phyloP scores from a whole-genome alignment of 768 basidiomycete species.

The Suillus subluteus region DNA sequence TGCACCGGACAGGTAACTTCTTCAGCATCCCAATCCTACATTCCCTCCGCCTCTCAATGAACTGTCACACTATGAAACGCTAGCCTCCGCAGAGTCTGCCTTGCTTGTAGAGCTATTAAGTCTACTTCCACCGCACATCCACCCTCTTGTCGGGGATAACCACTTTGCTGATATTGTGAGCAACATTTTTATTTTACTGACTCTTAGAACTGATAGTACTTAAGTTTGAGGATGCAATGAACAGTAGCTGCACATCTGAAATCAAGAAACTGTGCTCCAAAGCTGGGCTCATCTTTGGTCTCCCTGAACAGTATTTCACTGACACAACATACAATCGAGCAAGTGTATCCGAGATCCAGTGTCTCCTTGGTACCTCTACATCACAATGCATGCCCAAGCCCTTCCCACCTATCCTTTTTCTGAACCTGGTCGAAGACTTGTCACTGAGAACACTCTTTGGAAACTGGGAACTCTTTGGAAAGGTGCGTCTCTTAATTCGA shows the following conservation, averaged over 20 bases:
- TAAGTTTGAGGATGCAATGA: not conserved
- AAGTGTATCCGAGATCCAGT: not conserved
- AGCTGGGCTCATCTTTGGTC: slow-evolving; percentile 3
- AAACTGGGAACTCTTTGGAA: slow-evolving; percentile 1
- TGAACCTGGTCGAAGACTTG: not conserved
- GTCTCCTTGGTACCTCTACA: not conserved
- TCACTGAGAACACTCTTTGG: not conserved
- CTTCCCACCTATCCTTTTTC: slow-evolving; percentile 8
- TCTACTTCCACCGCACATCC: too few relatives aligned
- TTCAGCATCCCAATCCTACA: too few relatives aligned
- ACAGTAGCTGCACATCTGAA: not conserved
- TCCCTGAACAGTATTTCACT: slow-evolving; percentile 5
- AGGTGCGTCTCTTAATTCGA: not conserved
- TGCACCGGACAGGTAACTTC: too few relatives aligned
- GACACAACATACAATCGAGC: not conserved
- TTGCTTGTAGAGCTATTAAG: too few relatives aligned
- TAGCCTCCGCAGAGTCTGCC: too few relatives aligned
- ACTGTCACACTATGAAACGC: too few relatives aligned
- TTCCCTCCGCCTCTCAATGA: too few relatives aligned
- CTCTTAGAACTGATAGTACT: too few relatives aligned
- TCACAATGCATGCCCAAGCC: not conserved
- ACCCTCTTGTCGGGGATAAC: too few relatives aligned
- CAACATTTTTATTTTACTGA: too few relatives aligned
- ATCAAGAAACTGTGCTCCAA: slow-evolving; percentile 3
- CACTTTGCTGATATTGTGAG: too few relatives aligned